A percentile compares a stretch with the other conserved stretches of the same genome.
phyloP scores from a whole-genome alignment of 257 asterid genomes.

The Jacaranda copaia region DNA sequence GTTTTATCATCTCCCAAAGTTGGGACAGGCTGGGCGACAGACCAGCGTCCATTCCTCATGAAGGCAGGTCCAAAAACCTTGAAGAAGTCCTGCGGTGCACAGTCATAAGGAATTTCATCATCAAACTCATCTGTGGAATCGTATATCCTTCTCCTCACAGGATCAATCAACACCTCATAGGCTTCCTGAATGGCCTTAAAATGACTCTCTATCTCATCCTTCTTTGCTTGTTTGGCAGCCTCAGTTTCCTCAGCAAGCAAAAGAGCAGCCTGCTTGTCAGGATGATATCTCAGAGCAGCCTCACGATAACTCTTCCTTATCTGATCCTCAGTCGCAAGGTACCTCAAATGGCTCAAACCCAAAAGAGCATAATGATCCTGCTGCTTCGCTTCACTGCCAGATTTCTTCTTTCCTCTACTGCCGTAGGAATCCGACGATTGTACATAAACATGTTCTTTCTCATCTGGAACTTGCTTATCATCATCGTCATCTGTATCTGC shows the following conservation, averaged over 20 bases:
- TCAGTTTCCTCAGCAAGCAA: slow-evolving; percentile 88
- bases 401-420: slow-evolving; percentile 87
- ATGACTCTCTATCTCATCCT: slow-evolving; percentile 88
- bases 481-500: slow-evolving; percentile 42
- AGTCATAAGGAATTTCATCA: slow-evolving; percentile 86
- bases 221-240: slow-evolving; percentile 85
- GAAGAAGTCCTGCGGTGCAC: slow-evolving; percentile 90
- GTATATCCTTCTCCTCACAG: slow-evolving; percentile 88
- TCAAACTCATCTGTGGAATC: slow-evolving; percentile 99
- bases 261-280: slow-evolving; percentile 93
- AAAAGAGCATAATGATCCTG: slow-evolving; percentile 95
- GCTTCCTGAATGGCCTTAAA: slow-evolving; percentile 96
- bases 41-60: slow-evolving; percentile 98
- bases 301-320: slow-evolving; percentile 88
- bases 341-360: slow-evolving; percentile 93
- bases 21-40: slow-evolving; percentile 75
- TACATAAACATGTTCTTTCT: slow-evolving; percentile 60
- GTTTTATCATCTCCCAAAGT: slow-evolving; percentile 81
- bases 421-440: slow-evolving; percentile 80
- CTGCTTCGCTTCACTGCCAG: slow-evolving; percentile 68
- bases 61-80: slow-evolving; percentile 97
- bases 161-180: slow-evolving; percentile 88
- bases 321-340: slow-evolving; percentile 97
- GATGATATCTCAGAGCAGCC: slow-evolving; percentile 91
- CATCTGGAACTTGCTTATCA: slow-evolving; percentile 50